Evolutionary conservation across 495 filamentous ascomycete genomes (phyloP).

Genomic region (Terfezia boudieri): DNA sequence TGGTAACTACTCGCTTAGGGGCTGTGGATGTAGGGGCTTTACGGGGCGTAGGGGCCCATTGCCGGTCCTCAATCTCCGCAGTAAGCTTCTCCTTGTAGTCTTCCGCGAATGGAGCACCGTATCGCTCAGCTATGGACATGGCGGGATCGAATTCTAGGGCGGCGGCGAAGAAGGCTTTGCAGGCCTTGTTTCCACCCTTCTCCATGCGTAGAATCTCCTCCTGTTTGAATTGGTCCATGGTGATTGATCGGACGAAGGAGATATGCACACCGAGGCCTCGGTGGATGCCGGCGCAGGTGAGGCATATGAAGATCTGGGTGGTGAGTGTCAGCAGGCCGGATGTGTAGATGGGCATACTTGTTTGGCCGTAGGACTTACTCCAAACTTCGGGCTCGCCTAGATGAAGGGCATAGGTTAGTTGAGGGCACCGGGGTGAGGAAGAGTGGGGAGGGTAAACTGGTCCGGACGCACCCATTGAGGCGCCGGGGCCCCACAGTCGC

Average conservation of each 20-base stretch:
- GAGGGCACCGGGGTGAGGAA: background rate
- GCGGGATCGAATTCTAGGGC: constrained; percentile 5
- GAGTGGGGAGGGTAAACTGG: background rate
- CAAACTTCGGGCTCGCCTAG: constrained; percentile 37
- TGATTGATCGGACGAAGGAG: constrained; percentile 86
- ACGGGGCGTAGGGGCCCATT: constrained; percentile 49
- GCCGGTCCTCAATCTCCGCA: constrained; percentile 60
- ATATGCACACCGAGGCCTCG: constrained; percentile 82
- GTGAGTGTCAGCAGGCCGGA: background rate
- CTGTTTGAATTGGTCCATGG: constrained; percentile 88
- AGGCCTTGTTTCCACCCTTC: constrained; percentile 15
- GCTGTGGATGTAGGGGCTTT: constrained; percentile 1
- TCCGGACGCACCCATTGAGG: constrained; percentile 50
- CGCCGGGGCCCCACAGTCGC: constrained; percentile 80
- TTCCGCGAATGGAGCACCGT: constrained; percentile 68
- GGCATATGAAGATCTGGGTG: constrained; percentile 66
- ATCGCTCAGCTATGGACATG: constrained; percentile 54
- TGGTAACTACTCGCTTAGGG: constrained; percentile 3
- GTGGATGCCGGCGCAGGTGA: constrained; percentile 68
- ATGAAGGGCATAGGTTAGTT: background rate
- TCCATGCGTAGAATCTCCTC: constrained; percentile 27
- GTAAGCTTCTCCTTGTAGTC: constrained; percentile 86
- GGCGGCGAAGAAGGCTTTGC: constrained; percentile 9
- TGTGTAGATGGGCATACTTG: background rate
- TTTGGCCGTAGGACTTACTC: constrained; percentile 15